Conservation (phyloP, 164 flowering plant species). For the Chimonanthus salicifolius region DNA sequence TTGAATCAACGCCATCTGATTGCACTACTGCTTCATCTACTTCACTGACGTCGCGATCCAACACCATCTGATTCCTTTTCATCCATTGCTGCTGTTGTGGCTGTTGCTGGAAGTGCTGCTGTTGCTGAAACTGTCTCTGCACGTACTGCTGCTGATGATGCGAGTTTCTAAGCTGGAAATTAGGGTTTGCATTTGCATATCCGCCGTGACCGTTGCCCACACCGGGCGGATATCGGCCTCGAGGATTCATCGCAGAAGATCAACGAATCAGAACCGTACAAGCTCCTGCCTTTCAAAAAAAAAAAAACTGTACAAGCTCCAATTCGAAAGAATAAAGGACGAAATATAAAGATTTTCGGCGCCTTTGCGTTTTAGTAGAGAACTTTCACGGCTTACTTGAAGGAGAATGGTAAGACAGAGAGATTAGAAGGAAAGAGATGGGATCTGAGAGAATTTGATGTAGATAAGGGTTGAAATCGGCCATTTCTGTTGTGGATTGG, state of each 20-base stretch:
- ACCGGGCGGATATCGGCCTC: conserved; percentile 95
- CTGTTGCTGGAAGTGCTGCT: too few relatives aligned
- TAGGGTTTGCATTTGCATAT: conserved; percentile 42
- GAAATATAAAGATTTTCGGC: too few relatives aligned
- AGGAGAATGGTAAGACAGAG: too few relatives aligned
- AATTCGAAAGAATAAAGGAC: too few relatives aligned
- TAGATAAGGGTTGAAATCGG: too few relatives aligned
- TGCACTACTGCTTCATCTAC: conserved; percentile 87
- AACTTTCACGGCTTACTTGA: too few relatives aligned
- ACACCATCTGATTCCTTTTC: conserved; percentile 48
- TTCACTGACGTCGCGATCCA: conserved; percentile 49
- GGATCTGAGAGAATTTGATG: too few relatives aligned
- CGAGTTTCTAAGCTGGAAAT: conserved; percentile 38
- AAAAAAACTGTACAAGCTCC: too few relatives aligned
- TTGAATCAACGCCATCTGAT: conserved; percentile 62
- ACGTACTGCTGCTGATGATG: conserved; percentile 52
- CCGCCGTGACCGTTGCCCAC: conserved; percentile 57
- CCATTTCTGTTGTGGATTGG: too few relatives aligned
- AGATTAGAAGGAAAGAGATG: too few relatives aligned
- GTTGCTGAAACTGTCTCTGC: conserved; percentile 45
- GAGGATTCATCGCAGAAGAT: conserved; percentile 36
- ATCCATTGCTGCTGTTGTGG: conserved; percentile 56
- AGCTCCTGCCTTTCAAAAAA: not conserved
- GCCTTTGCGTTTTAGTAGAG: too few relatives aligned
- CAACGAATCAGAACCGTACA: not conserved